Percentiles rank a stretch among this genome's conserved stretches.
These are phyloP conservation scores for Russula sp. DNA, from an alignment of 768 basidiomycete species.

Conservation along the genomic window DNA sequence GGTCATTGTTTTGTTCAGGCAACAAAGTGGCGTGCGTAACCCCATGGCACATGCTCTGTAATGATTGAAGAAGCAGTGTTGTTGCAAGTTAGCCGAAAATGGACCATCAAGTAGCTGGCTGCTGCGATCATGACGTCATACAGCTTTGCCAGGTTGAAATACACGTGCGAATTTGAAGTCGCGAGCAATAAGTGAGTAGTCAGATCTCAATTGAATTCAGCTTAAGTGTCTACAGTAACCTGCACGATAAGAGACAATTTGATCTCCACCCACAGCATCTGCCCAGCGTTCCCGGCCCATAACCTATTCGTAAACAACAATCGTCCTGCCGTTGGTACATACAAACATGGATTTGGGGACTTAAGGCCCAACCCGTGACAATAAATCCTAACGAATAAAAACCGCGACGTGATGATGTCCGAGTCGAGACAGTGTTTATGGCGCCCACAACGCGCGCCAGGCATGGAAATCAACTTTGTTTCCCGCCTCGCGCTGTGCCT, in stretches of 20 bases:
- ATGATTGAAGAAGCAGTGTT: too few species aligned
- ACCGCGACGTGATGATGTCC: neutral
- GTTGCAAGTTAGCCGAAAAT: too few species aligned
- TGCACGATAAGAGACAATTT: neutral
- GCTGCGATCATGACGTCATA: too few species aligned
- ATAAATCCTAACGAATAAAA: constrained; percentile 21
- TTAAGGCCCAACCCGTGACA: neutral
- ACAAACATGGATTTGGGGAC: neutral
- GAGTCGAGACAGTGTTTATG: neutral
- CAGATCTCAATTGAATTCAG: neutral
- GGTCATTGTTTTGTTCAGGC: too few species aligned
- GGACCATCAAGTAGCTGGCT: too few species aligned
- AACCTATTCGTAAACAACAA: neutral
- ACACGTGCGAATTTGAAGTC: too few species aligned
- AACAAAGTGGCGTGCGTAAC: too few species aligned
- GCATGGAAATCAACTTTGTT: constrained; percentile 5
- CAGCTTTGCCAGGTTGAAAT: too few species aligned
- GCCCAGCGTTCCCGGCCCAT: neutral
- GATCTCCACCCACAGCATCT: neutral
- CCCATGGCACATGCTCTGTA: too few species aligned
- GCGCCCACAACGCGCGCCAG: constrained; percentile 16
- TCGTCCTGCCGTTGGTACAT: neutral
- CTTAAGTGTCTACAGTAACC: neutral
- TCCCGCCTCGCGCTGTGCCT: constrained; percentile 17
- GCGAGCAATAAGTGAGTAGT: neutral